Base-by-base conservation (phyloP, 495 filamentous ascomycete genomes). In the Entonaema liquescens region DNA sequence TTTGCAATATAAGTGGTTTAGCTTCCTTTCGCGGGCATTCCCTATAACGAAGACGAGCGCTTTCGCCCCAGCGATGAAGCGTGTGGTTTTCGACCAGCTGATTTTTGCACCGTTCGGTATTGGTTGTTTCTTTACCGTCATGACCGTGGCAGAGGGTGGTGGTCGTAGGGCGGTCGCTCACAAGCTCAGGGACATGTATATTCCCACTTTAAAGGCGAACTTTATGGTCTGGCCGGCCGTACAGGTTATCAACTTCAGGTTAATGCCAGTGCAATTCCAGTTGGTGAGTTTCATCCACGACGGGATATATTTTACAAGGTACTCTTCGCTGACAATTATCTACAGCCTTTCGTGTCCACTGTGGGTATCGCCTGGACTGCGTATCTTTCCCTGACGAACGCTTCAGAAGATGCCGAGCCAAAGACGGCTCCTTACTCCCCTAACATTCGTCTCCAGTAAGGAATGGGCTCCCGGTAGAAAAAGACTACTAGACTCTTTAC, bases 351-450 rank as follows among this genome's bases (percentile, higher is more conserved):
- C 77, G 96, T 98, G 12, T 97, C 94, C 3, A 95, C 92, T 26
- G 82, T 99, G 62, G 96, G 96, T 85, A 98, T 99, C 71, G 94
- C 93, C 52, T 99, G 96, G 96, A 99, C 96, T n/a, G 94, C 93
- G 23, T 99, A 98, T 78, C 88, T 99, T 26, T 98, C 94, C 0
- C 86, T 99, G 4, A 95, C 92, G 60, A 99, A 98, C 78, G 91
- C 94, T 26, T 81, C 94, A 0, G 93, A 95, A 56, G 90, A 97
- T 28, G 80, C 67, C 33, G 62, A 69, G 57, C 61, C 67, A 25
- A 79, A 79, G 35, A 21, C 71, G 13, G 71, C 71, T 3, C 71
- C 75, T 7, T 72, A 77, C 49, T 74, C 73, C 44, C 73, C 77
- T 12, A 72, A 63, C 29, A 77, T 77, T 57, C 77, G 75, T 7